These are phyloP conservation scores for Tricladium varicosporioides DNA, from an alignment of 2,329 filamentous ascomycete genomes.

Conservation along the genomic window DNA sequence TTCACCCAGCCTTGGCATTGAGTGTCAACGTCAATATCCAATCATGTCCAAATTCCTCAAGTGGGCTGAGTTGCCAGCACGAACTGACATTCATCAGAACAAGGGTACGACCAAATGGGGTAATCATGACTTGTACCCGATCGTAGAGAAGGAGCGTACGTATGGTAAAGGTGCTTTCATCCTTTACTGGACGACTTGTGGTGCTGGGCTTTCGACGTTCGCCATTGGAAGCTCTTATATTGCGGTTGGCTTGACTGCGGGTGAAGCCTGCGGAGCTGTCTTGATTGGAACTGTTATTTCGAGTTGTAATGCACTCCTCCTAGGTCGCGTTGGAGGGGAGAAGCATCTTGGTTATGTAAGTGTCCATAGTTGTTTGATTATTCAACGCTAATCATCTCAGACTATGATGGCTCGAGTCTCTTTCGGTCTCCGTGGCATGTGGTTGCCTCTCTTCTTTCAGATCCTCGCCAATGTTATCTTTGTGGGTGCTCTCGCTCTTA, in stretches of 20 bases:
- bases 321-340: constrained; percentile 22
- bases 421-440: constrained; percentile 31
- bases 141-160: constrained; percentile 6
- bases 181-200: constrained; percentile 11
- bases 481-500: not conserved
- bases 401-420: constrained; percentile 29
- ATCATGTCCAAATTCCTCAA: constrained; percentile 13
- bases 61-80: constrained; percentile 12
- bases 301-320: constrained; percentile 20
- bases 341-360: constrained; percentile 27
- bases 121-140: constrained; percentile 13
- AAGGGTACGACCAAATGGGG: constrained; percentile 13
- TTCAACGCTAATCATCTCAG: not conserved
- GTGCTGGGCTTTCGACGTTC: constrained; percentile 15
- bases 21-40: not conserved
- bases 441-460: constrained; percentile 12
- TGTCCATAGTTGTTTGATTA: not conserved
- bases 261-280: constrained; percentile 23
- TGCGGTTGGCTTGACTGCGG: constrained; percentile 23
- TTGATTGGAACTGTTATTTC: constrained; percentile 20
- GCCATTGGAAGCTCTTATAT: constrained; percentile 23
- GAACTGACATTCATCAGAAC: constrained; percentile 10
- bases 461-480: constrained; percentile 9
- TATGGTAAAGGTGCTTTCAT: constrained; percentile 11
- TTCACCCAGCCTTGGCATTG: not conserved